phyloP scores from a whole-genome alignment of 2,329 filamentous ascomycete genomes.

The Escovopsis sp. region DNA sequence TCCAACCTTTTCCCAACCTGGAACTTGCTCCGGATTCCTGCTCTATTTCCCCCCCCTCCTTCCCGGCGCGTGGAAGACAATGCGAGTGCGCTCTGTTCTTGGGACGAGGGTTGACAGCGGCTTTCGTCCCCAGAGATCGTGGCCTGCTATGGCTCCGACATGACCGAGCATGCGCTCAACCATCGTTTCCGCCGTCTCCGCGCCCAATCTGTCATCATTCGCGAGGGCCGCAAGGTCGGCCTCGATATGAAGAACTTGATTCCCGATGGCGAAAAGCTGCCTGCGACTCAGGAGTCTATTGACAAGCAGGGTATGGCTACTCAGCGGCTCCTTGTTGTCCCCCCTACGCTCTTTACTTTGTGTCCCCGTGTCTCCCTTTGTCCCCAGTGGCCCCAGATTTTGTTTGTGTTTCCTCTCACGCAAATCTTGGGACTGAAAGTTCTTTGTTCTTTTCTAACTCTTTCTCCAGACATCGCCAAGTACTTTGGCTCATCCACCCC shows the following conservation, averaged over 20 bases:
- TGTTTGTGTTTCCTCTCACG: neutral
- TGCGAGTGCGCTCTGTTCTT: neutral
- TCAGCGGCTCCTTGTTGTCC: no score
- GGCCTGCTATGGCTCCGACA: conserved; percentile 32
- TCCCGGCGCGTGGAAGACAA: neutral
- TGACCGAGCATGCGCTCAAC: conserved; percentile 30
- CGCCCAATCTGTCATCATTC: conserved; percentile 25
- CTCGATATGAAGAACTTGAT: conserved; percentile 28
- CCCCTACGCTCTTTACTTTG: neutral
- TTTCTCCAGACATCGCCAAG: conserved; percentile 36
- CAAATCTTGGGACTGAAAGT: neutral
- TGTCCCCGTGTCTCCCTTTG: neutral
- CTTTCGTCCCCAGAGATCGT: conserved; percentile 28
- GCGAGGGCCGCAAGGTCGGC: conserved; percentile 17
- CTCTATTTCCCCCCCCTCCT: neutral
- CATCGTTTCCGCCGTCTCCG: conserved; percentile 36
- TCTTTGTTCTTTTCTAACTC: neutral
- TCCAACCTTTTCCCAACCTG: neutral
- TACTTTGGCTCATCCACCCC: conserved; percentile 44
- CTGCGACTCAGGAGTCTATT: conserved; percentile 22
- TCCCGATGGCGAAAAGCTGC: conserved; percentile 17
- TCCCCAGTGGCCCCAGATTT: neutral
- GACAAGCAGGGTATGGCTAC: conserved; percentile 25
- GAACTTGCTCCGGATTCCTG: neutral
- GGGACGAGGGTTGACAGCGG: conserved; percentile 20